These are phyloP conservation scores for Uronychia binucleata DNA, from an alignment of 73 alveolate species.

Conservation along the genomic window DNA sequence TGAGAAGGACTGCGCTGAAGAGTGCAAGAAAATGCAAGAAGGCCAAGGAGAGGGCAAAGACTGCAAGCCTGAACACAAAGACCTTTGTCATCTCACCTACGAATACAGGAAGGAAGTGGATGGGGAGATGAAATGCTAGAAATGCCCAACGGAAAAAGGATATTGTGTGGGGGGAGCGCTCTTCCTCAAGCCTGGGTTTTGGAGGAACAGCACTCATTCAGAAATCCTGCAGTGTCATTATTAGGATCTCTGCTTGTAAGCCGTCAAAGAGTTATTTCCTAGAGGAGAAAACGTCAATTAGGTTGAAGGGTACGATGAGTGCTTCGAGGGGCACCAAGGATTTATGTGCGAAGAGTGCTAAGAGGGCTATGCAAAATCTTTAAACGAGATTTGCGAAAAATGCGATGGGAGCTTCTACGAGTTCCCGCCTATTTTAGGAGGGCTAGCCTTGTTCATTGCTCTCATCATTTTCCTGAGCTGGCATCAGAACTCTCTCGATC, in stretches of 20 bases:
- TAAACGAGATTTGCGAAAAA: not conserved
- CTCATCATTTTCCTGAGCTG: not conserved
- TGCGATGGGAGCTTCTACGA: not conserved
- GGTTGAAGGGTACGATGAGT: not conserved
- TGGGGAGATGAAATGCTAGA: not conserved
- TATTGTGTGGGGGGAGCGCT: not conserved
- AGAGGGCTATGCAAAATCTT: not conserved
- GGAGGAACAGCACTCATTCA: not conserved
- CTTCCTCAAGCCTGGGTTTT: not conserved
- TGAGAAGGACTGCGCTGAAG: too few relatives aligned
- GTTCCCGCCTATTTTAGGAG: not conserved
- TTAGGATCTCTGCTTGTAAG: not conserved
- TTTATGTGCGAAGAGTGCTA: not conserved
- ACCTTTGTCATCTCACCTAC: not conserved
- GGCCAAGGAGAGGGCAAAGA: not conserved
- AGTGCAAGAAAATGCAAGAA: not conserved
- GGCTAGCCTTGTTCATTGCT: not conserved
- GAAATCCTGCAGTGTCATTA: not conserved
- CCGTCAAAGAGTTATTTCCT: not conserved
- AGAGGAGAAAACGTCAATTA: not conserved
- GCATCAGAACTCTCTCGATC: not conserved
- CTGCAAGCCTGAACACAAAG: not conserved
- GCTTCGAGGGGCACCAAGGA: not conserved
- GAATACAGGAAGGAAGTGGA: not conserved
- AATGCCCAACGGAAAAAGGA: not conserved